phyloP scores from a whole-genome alignment of 805 yeast species.

The Hanseniaspora valbyensis region DNA sequence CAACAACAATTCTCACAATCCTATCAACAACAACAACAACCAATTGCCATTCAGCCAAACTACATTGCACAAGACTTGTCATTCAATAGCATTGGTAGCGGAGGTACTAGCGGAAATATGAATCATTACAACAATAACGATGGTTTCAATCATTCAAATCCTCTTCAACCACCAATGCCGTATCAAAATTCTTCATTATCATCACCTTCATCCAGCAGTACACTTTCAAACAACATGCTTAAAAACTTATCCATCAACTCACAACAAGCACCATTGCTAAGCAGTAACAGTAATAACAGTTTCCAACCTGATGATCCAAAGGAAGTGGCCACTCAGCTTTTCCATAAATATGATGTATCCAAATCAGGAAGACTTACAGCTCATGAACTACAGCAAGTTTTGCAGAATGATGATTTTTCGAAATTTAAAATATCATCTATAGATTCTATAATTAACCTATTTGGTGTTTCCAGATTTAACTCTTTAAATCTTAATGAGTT shows the following conservation, averaged over 20 bases:
- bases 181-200: neutral
- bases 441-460: constrained; percentile 29
- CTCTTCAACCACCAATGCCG: neutral
- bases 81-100: neutral
- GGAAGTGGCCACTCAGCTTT: constrained; percentile 26
- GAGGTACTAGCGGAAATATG: neutral
- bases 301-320: constrained; percentile 21
- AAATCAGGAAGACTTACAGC: constrained; percentile 27
- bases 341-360: constrained; percentile 27
- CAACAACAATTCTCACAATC: constrained; percentile 14
- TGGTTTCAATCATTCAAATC: neutral
- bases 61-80: constrained; percentile 11
- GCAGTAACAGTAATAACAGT: neutral
- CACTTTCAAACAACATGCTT: constrained; percentile 1
- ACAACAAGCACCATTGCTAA: constrained; percentile 2
- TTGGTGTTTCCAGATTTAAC: constrained; percentile 30
- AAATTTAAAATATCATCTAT: constrained; percentile 28
- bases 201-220: constrained; percentile 5
- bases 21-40: constrained; percentile 1
- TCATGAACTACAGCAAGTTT: constrained; percentile 27
- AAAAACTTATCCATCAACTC: constrained; percentile 6
- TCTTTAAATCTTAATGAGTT: constrained; percentile 28
- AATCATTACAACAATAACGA: neutral
- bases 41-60: neutral
- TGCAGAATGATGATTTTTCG: constrained; percentile 29